Conservation (phyloP, 306 rosid species). For the Quercus agrifolia region DNA sequence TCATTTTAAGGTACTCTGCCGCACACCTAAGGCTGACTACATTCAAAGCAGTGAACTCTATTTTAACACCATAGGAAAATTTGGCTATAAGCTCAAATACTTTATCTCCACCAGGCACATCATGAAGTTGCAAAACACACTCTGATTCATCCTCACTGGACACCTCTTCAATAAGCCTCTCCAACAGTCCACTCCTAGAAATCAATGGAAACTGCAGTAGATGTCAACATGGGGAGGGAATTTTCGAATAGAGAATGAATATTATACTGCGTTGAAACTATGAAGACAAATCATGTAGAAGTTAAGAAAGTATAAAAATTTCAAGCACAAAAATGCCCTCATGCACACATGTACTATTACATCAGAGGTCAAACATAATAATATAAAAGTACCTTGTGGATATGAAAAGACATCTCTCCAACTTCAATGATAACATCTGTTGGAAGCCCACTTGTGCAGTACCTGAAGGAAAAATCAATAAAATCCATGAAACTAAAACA, state of each 20-base stretch:
- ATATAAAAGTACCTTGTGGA: constrained; percentile 64
- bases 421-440: constrained; percentile 69
- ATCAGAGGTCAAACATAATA: not conserved
- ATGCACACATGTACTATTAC: not conserved
- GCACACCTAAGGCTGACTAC: constrained; percentile 79
- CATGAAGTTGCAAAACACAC: constrained; percentile 53
- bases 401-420: constrained; percentile 64
- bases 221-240: not conserved
- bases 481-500: not conserved
- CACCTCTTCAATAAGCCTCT: constrained; percentile 53
- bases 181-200: constrained; percentile 77
- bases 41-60: constrained; percentile 61
- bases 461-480: constrained; percentile 35
- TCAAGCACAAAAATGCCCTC: not conserved
- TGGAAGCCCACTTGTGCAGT: constrained; percentile 72
- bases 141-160: constrained; percentile 46
- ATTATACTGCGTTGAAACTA: not conserved
- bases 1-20: constrained; percentile 74
- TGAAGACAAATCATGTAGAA: not conserved
- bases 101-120: constrained; percentile 80
- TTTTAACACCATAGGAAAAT: constrained; percentile 65
- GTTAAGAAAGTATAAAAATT: not conserved
- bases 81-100: constrained; percentile 62
- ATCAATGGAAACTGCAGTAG: constrained; percentile 78
- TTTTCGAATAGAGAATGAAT: constrained; percentile 13